These are phyloP conservation scores for Hypomyces perniciosus DNA, from an alignment of 2,329 filamentous ascomycete genomes.

Conservation along the genomic window DNA sequence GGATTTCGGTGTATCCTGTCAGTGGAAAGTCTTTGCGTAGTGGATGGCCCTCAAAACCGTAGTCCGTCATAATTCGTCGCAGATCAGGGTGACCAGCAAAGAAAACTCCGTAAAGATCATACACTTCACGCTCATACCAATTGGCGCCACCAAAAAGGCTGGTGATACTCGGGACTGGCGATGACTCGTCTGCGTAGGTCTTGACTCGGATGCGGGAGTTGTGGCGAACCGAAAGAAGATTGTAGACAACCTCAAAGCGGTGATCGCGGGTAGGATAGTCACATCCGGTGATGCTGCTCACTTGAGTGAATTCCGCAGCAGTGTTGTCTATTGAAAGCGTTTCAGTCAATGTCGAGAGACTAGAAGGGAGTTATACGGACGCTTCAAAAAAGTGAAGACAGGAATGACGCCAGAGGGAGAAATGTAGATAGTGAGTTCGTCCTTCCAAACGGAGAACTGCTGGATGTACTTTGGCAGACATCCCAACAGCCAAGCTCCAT, in stretches of 20 bases:
- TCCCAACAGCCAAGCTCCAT: conserved; percentile 94
- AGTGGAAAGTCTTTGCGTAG: conserved; percentile 96
- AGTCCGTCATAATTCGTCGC: conserved; percentile 97
- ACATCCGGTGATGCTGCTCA: conserved; percentile 87
- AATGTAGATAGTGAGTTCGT: conserved; percentile 93
- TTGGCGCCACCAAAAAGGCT: conserved; percentile 89
- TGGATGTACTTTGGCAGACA: conserved; percentile 97
- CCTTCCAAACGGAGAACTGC: conserved; percentile 99
- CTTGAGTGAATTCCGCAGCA: conserved; percentile 89
- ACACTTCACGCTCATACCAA: conserved; percentile 98
- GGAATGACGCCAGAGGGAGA: conserved; percentile 82
- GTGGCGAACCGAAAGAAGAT: conserved; percentile 89
- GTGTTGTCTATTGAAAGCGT: conserved; percentile 65
- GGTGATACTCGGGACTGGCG: conserved; percentile 84
- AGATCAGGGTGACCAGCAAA: conserved; percentile 93
- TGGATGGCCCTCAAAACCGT: conserved; percentile 97
- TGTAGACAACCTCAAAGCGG: conserved; percentile 97
- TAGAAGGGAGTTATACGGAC: conserved; percentile 32
- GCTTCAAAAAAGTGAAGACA: conserved; percentile 89
- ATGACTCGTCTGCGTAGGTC: conserved; percentile 96
- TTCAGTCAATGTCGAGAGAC: conserved; percentile 1
- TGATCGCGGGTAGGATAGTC: conserved; percentile 94
- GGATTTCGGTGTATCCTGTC: conserved; percentile 95
- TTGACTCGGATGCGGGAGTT: conserved; percentile 96
- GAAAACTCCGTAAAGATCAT: conserved; percentile 96